Evolutionary conservation across 2,329 filamentous ascomycete species (phyloP).

Genomic region (Tolypocladium pustulatum): DNA sequence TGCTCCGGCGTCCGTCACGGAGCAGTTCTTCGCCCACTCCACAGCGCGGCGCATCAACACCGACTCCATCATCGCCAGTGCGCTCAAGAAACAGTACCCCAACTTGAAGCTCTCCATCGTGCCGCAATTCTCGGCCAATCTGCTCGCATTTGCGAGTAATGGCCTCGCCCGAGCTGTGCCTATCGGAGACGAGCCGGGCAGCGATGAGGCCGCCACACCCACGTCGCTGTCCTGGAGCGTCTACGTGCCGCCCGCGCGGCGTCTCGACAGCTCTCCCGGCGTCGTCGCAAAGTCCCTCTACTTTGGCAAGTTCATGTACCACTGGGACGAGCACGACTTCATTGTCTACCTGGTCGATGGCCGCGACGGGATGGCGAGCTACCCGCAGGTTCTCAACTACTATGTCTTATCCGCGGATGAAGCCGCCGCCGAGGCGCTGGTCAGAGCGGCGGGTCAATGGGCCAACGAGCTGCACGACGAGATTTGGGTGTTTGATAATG

Average conservation of each 20-base stretch:
- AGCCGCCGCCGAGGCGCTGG: slow-evolving; percentile 33
- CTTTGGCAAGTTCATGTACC: slow-evolving; percentile 32
- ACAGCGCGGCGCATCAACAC: slow-evolving; percentile 29
- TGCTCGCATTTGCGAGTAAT: slow-evolving; percentile 30
- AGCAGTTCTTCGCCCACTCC: slow-evolving; percentile 25
- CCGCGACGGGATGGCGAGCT: slow-evolving; percentile 25
- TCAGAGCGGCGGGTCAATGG: slow-evolving; percentile 46
- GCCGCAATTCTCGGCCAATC: slow-evolving; percentile 19
- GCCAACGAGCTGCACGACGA: slow-evolving; percentile 47
- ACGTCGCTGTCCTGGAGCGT: slow-evolving; percentile 25
- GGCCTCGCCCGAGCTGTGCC: slow-evolving; percentile 25
- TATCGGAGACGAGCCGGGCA: slow-evolving; percentile 14
- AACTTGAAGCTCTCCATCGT: slow-evolving; percentile 28
- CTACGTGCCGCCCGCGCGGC: slow-evolving; percentile 28
- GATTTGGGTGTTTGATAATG: slow-evolving; percentile 56
- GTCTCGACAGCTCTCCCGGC: slow-evolving; percentile 28
- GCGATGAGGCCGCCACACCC: slow-evolving; percentile 14
- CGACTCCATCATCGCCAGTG: slow-evolving; percentile 27
- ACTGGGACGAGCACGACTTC: slow-evolving; percentile 30
- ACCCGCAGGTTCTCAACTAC: slow-evolving; percentile 20
- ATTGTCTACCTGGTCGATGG: slow-evolving; percentile 31
- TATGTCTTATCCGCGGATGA: slow-evolving; percentile 26
- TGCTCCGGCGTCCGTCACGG: not conserved
- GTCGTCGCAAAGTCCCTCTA: slow-evolving; percentile 18
- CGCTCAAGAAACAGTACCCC: slow-evolving; percentile 32